phyloP scores from a whole-genome alignment of 352 stramenopile genomes.

The Phytophthora citrophthora region DNA sequence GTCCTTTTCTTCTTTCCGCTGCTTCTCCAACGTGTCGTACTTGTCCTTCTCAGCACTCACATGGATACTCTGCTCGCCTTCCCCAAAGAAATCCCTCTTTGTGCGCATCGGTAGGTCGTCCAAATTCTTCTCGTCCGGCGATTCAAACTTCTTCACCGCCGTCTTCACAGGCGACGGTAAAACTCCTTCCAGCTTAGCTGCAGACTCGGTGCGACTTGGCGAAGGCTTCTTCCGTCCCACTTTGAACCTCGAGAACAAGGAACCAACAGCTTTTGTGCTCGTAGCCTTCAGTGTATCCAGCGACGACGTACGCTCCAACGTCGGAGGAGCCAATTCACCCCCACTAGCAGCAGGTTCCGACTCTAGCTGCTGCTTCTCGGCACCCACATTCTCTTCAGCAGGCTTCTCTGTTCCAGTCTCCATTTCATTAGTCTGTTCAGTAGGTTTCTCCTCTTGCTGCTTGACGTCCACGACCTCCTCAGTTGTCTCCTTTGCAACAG shows the following conservation, averaged over 20 bases:
- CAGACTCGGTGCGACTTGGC: constrained; percentile 35
- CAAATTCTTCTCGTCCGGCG: constrained; percentile 30
- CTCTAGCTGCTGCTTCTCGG: constrained; percentile 2
- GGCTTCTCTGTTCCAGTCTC: not conserved
- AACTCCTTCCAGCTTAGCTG: constrained; percentile 25
- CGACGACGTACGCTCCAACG: constrained; percentile 22
- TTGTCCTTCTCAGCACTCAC: constrained; percentile 47
- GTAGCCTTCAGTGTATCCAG: constrained; percentile 34
- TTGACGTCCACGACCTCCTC: not conserved
- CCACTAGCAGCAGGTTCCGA: not conserved
- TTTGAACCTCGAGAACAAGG: constrained; percentile 48
- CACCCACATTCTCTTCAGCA: not conserved
- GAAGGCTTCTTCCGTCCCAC: constrained; percentile 38
- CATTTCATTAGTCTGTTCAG: not conserved
- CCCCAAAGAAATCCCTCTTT: constrained; percentile 26
- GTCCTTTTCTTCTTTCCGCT: constrained; percentile 25
- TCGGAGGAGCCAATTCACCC: constrained; percentile 13
- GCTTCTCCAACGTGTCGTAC: constrained; percentile 27
- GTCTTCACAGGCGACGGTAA: constrained; percentile 33
- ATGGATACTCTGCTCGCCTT: constrained; percentile 41
- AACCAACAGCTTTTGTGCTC: constrained; percentile 33
- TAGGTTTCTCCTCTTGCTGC: not conserved
- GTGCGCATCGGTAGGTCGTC: constrained; percentile 27
- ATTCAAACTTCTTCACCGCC: constrained; percentile 32
- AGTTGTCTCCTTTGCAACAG: not conserved